Base-by-base conservation (phyloP, 176 grass and related monocot species). In the Zoysia pacifica region DNA sequence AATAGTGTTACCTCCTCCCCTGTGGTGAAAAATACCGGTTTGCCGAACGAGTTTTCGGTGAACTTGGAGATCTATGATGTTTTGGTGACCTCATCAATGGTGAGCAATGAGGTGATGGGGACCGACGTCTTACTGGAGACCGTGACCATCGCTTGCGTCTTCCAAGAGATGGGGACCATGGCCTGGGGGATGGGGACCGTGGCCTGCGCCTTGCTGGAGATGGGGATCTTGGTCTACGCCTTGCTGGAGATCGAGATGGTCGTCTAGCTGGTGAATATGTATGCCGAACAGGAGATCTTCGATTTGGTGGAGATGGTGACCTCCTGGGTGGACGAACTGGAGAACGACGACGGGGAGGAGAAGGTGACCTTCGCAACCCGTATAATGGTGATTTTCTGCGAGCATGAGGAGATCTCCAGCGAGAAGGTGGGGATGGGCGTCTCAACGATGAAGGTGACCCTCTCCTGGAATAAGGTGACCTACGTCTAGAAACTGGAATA, bases 251-350 rank as follows among this genome's bases (percentile, higher is more conserved):
- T 12, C 79, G 90, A 61, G 85, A 91, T 41, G 61, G 15, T 19
- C 86, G 71, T 67, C 81, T 84, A 35, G 82, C 87, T 69, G 91
- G 72, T 72, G 77, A 80, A 47, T 65, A 77, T 59, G 47, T 81
- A 36, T 6, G 79, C 5, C 82, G 72, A 62, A 86, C n/a, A 82
- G 91, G 80, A 83, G 91, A 93, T 65, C 70, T 86, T 50, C 38
- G 84, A 48, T n/a, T 28, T 69, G 52, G 44, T 69, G 93, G 90
- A 83, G 91, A 93, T 59, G 83, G 81, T 79, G 93, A 83, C 78
- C 83, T 86, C 79, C 85, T 82, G 41, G 74, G 16, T 47, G 72
- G 74, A 85, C 56, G 83, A 83, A 65, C 77, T 56, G 90, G 95
- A 37, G 95, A 92, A 67, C 81, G 80, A 28, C 46, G 71, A 48